Conservation (phyloP, 768 basidiomycete genomes). For the Podaxis carcinomalis region DNA sequence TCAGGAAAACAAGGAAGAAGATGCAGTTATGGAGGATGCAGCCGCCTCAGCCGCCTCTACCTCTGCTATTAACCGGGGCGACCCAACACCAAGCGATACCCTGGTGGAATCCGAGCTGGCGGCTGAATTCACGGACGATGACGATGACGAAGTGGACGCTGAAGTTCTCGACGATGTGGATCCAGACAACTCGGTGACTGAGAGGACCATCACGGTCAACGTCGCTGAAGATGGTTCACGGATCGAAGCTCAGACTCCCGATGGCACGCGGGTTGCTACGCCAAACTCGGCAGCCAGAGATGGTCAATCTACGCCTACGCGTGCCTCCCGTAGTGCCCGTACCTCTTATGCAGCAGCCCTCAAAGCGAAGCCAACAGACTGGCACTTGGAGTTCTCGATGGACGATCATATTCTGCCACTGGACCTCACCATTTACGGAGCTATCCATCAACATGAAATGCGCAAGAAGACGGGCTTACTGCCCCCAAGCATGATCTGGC, state of each 20-base stretch:
- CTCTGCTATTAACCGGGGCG: conserved; percentile 18
- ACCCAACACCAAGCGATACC: conserved; percentile 50
- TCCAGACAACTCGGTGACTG: conserved; percentile 60
- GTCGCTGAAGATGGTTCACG: conserved; percentile 89
- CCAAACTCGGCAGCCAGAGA: conserved; percentile 56
- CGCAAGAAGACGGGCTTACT: conserved; percentile 65
- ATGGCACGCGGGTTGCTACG: conserved; percentile 91
- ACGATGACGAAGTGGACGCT: conserved; percentile 83
- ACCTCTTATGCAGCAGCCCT: conserved; percentile 92
- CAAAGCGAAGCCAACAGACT: conserved; percentile 89
- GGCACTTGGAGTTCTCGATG: conserved; percentile 96
- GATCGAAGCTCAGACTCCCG: conserved; percentile 93
- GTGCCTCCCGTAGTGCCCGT: conserved; percentile 28
- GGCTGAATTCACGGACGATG: conserved; percentile 82
- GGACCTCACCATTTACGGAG: conserved; percentile 94
- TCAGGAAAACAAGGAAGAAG: conserved; percentile 8
- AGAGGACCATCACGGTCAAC: conserved; percentile 84
- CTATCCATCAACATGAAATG: conserved; percentile 88
- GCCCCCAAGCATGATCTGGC: conserved; percentile 77
- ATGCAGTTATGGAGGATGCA: conserved; percentile 9
- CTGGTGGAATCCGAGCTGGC: conserved; percentile 60
- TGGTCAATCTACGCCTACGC: conserved; percentile 25
- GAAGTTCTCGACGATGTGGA: conserved; percentile 91
- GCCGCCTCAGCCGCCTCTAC: conserved; percentile 15
- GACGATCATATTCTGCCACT: conserved; percentile 81